These are phyloP conservation scores for Keithomyces neogunnii DNA, from an alignment of 2,329 filamentous ascomycete genomes.

Conservation along the genomic window DNA sequence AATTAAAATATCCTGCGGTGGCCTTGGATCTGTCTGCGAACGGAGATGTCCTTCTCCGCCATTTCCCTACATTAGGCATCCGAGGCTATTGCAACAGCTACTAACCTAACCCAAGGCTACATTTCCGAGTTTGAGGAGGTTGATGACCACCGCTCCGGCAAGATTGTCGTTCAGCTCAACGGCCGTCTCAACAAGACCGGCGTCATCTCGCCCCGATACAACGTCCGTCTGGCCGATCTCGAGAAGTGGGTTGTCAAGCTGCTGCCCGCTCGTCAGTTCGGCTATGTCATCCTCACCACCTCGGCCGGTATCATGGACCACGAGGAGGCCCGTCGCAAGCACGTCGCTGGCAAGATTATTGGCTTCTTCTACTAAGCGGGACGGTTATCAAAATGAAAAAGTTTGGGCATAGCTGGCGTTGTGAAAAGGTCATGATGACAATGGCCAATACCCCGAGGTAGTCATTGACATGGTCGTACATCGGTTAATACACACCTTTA, in stretches of 20 bases:
- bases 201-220: constrained; percentile 99
- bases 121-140: constrained; percentile 99
- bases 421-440: constrained; percentile 22
- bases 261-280: constrained; percentile 98
- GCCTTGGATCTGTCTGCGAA: constrained; percentile 64
- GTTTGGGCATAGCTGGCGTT: constrained; percentile 29
- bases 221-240: constrained; percentile 92
- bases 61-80: constrained; percentile 47
- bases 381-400: constrained; percentile 16
- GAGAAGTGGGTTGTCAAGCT: constrained; percentile 99
- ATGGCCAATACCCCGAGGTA: constrained; percentile 26
- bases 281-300: constrained; percentile 98
- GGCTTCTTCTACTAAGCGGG: constrained; percentile 91
- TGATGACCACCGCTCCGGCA: constrained; percentile 98
- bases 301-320: constrained; percentile 99
- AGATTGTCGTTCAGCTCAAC: constrained; percentile 99
- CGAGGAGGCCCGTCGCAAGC: constrained; percentile 98
- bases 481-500: constrained; percentile 12
- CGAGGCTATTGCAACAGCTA: constrained; percentile 92
- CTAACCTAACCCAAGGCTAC: constrained; percentile 61
- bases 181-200: constrained; percentile 97
- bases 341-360: constrained; percentile 98
- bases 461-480: constrained; percentile 23
- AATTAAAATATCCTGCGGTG: constrained; percentile 60
- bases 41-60: not conserved